Base-by-base conservation (phyloP, 805 yeast species). In the Starmerella vaccinii region DNA sequence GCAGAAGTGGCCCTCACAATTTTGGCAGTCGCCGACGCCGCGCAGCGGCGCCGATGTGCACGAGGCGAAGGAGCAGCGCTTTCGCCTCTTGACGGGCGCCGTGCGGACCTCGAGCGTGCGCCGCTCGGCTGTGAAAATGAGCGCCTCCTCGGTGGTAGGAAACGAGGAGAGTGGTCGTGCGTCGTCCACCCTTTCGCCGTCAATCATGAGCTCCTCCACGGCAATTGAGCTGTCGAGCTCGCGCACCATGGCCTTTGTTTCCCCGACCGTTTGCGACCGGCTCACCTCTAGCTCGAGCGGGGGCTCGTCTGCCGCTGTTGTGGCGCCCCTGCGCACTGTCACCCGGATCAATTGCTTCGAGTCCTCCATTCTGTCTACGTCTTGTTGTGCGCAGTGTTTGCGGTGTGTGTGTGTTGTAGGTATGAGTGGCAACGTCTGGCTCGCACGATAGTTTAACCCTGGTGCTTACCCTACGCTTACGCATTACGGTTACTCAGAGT, bases 1-100 rank as follows among this genome's bases (percentile, higher is more conserved):
- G 67, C 96, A 87, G 66, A 78, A 87, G 61, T 81, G 82, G 41
- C 95, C 94, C 44, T 77, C 77, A 66, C 96, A 87, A 63, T 81
- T 83, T 49, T 80, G 76, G 66, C 96, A 87, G 64, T 82, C 88
- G 44, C 96, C 96, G 40, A 85, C 76, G 46, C 76, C 75, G 22
- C 78, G 70, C 46, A 75, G 66, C 0, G 89, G 85, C 12, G 77
- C 70, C n/a, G 82, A 73, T 19, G 75, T 71, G 68, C 95, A 87
- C 26, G 70, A 61, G 29, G 66, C 67, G 65, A 78, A 78, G 21
- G 80, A 69, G 65, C 80, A 76, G 22, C 72, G 64, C 57, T 71
- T 71, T 64, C 63, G 56, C 38, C 71, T 68, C 64, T 67, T 69
- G 35, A 41, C 45, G 32, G 45, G 45, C n/a, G 64, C 61, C n/a